Percentiles rank a stretch among this genome's conserved stretches.
Evolutionary conservation across 257 asterid genomes (phyloP).

Genomic region (Gentiana macrophylla): DNA sequence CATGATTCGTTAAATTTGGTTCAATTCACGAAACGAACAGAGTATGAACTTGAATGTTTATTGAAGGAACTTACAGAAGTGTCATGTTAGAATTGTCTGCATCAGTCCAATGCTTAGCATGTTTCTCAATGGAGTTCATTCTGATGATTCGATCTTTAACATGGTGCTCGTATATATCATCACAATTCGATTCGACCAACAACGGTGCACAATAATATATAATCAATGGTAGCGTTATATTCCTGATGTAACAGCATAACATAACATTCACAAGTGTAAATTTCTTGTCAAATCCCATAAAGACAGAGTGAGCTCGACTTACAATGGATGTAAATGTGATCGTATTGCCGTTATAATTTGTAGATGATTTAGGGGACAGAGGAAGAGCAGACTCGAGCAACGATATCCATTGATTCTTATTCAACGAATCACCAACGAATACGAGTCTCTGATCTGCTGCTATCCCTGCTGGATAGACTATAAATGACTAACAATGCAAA

Average conservation of each 20-base stretch:
- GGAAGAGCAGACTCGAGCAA: constrained; percentile 71
- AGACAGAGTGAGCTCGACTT: constrained; percentile 8
- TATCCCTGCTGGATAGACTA: no score
- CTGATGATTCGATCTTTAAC: constrained; percentile 20
- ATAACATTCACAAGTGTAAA: no score
- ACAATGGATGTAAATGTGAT: constrained; percentile 77
- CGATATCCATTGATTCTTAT: constrained; percentile 91
- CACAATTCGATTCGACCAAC: constrained; percentile 40
- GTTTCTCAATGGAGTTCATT: constrained; percentile 32
- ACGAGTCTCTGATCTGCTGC: constrained; percentile 32
- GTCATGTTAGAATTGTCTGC: constrained; percentile 34
- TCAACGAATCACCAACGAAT: constrained; percentile 82
- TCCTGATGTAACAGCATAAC: constrained; percentile 15
- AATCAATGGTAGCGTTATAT: constrained; percentile 35
- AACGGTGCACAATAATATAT: constrained; percentile 45
- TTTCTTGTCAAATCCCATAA: no score
- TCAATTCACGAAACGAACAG: no score
- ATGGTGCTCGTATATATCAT: constrained; percentile 27
- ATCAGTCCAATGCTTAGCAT: constrained; percentile 38
- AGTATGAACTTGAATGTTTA: no score
- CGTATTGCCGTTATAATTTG: constrained; percentile 65
- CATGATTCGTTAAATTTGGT: no score
- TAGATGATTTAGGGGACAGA: constrained; percentile 24
- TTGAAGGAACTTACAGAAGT: constrained; percentile 24
- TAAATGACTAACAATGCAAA: no score